Conservation (phyloP, 78 protist genomes). For the Dictyostelium citrinum region DNA sequence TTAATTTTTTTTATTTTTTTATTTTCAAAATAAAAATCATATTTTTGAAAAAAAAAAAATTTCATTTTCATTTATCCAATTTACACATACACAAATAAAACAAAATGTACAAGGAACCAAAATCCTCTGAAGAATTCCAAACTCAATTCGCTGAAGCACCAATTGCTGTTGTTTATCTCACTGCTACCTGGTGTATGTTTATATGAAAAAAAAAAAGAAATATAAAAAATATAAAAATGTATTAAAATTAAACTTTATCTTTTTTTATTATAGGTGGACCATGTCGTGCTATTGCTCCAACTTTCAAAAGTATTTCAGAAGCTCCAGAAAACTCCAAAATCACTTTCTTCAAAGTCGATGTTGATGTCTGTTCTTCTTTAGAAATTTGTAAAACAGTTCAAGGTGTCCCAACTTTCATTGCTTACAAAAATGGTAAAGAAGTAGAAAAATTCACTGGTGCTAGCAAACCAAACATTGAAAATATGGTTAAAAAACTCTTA, state of each 20-base stretch:
- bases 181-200: slow-evolving; percentile 25
- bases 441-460: not conserved
- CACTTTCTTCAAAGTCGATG: slow-evolving; percentile 7
- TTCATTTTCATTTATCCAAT: not conserved
- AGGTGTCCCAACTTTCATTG: slow-evolving; percentile 17
- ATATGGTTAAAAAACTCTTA: not conserved
- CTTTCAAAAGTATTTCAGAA: not conserved
- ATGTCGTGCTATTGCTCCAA: slow-evolving; percentile 23
- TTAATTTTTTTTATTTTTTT: not conserved
- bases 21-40: not conserved
- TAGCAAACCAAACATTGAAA: not conserved
- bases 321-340: not conserved
- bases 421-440: not conserved
- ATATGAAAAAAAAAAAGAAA: not conserved
- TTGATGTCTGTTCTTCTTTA: not conserved
- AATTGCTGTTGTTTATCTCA: not conserved
- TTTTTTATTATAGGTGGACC: not conserved
- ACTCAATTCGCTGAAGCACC: not conserved
- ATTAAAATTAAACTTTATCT: not conserved
- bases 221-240: not conserved
- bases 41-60: not conserved
- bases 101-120: not conserved
- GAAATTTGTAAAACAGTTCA: not conserved
- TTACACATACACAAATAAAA: not conserved
- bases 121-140: not conserved